phyloP scores from a whole-genome alignment of 2,329 filamentous ascomycete species.

The Paraphaeosphaeria minitans region DNA sequence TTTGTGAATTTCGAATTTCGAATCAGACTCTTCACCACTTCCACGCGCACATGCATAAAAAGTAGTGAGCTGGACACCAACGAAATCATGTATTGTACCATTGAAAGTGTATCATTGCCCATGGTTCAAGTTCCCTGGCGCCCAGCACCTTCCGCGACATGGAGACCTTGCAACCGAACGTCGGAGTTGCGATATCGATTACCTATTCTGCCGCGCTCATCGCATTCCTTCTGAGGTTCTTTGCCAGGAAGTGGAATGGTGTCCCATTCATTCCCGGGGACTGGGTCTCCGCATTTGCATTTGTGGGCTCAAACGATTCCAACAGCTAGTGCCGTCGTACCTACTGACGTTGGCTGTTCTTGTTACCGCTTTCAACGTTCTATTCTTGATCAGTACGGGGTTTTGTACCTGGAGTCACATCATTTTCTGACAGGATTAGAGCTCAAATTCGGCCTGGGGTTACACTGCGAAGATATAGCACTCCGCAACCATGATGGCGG shows the following conservation, averaged over 20 bases:
- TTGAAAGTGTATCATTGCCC: not conserved
- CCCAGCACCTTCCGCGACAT: not conserved
- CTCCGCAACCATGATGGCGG: not conserved
- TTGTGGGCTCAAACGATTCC: not conserved
- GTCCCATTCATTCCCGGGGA: not conserved
- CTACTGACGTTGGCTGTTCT: not conserved
- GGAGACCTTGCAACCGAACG: slow-evolving; percentile 4
- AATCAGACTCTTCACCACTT: not conserved
- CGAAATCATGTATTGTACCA: not conserved
- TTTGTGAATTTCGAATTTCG: not conserved
- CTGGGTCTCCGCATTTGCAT: slow-evolving; percentile 4
- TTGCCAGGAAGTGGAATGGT: not conserved
- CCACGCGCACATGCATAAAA: not conserved
- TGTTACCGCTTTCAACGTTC: slow-evolving; percentile 1
- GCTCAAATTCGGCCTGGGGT: not conserved
- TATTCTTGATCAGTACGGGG: not conserved
- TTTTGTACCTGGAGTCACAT: not conserved
- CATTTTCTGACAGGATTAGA: not conserved
- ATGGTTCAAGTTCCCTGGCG: not conserved
- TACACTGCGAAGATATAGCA: not conserved
- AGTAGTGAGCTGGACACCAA: not conserved
- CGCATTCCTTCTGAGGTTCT: slow-evolving; percentile 3
- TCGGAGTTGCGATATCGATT: not conserved
- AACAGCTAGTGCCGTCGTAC: not conserved
- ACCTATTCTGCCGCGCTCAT: slow-evolving; percentile 9